These are phyloP conservation scores for Irpex sp. DNA, from an alignment of 1,284 basidiomycete genomes.

Conservation along the genomic window DNA sequence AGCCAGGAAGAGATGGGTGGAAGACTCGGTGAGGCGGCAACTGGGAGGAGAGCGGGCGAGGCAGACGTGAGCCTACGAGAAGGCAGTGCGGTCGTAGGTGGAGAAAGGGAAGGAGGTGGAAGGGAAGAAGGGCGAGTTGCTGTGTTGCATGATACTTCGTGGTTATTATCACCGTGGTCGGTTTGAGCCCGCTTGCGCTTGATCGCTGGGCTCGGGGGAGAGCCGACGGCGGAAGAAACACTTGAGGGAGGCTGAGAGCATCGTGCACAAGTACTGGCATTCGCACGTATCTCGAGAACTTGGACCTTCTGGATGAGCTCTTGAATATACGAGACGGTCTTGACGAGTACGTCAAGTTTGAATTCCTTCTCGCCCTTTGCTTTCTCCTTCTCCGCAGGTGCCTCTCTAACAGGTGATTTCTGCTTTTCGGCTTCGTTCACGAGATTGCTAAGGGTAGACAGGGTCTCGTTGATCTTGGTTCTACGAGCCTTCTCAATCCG, in stretches of 20 bases:
- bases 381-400: constrained; percentile 19
- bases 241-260: constrained; percentile 18
- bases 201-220: constrained; percentile 4
- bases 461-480: constrained; percentile 81
- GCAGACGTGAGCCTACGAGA: constrained; percentile 7
- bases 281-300: constrained; percentile 35
- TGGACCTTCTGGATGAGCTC: constrained; percentile 52
- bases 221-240: not conserved
- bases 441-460: constrained; percentile 60
- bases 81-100: constrained; percentile 6
- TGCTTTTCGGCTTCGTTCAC: constrained; percentile 40
- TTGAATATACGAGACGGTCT: constrained; percentile 68
- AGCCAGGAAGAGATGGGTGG: constrained; percentile 48
- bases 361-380: constrained; percentile 63
- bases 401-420: constrained; percentile 20
- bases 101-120: not conserved
- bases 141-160: not conserved
- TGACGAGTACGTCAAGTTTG: constrained; percentile 76
- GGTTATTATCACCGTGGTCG: constrained; percentile 8
- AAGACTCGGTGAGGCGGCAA: constrained; percentile 29
- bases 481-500: constrained; percentile 80
- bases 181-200: constrained; percentile 22
- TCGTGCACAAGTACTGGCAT: constrained; percentile 24
- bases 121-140: constrained; percentile 1
- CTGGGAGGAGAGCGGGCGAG: not conserved